phyloP scores from a whole-genome alignment of 768 basidiomycete genomes.

The Suillus decipiens region DNA sequence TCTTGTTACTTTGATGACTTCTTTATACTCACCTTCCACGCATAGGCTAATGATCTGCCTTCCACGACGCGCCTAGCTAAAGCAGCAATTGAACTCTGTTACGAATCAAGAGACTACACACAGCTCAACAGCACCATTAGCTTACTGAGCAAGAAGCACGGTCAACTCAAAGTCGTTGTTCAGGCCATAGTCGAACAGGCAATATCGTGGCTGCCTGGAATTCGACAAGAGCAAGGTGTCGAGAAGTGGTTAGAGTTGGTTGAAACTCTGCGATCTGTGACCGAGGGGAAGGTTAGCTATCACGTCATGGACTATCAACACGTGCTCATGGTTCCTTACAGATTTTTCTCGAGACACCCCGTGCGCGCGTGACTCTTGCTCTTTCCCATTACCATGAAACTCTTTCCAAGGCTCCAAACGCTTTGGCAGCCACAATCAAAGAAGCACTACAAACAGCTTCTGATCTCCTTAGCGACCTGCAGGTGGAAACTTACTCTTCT shows the following conservation, averaged over 20 bases:
- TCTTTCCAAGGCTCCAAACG: slow-evolving; percentile 48
- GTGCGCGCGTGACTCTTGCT: slow-evolving; percentile 89
- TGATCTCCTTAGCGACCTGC: slow-evolving; percentile 90
- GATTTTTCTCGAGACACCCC: slow-evolving; percentile 96
- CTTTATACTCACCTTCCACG: slow-evolving; percentile 5
- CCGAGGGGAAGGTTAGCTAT: slow-evolving; percentile 90
- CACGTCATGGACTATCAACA: slow-evolving; percentile 4
- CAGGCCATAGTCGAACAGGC: slow-evolving; percentile 90
- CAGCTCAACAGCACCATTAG: slow-evolving; percentile 71
- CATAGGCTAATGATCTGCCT: slow-evolving; percentile 84
- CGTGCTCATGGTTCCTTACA: slow-evolving; percentile 32
- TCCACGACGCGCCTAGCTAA: slow-evolving; percentile 91
- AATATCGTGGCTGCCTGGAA: slow-evolving; percentile 79
- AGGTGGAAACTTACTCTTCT: slow-evolving; percentile 98
- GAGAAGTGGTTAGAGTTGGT: slow-evolving; percentile 86
- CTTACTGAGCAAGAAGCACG: slow-evolving; percentile 90
- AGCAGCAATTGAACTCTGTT: slow-evolving; percentile 69
- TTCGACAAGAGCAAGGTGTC: slow-evolving; percentile 65
- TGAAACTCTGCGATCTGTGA: slow-evolving; percentile 86
- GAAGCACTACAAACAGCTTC: slow-evolving; percentile 84
- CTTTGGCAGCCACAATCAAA: slow-evolving; percentile 43
- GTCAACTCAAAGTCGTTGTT: slow-evolving; percentile 88
- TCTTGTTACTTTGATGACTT: slow-evolving; percentile 9
- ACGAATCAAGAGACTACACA: slow-evolving; percentile 67
- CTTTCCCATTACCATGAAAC: slow-evolving; percentile 86